phyloP scores from a whole-genome alignment of 176 grass and related monocot genomes.

The Avena sativa region DNA sequence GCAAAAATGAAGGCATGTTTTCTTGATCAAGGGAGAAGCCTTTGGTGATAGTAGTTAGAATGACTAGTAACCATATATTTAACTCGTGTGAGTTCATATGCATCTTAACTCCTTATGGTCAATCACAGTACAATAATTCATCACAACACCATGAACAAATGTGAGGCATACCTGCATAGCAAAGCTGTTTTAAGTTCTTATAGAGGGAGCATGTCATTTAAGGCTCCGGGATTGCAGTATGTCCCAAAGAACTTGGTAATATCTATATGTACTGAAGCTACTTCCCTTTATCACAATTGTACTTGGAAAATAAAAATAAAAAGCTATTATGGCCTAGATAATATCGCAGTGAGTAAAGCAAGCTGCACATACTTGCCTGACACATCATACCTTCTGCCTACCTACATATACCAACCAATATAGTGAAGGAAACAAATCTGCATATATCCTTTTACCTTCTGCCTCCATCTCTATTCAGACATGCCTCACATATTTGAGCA shows the following conservation, averaged over 20 bases:
- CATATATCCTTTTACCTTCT: not conserved
- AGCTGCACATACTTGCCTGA: not conserved
- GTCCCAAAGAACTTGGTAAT: too few species aligned
- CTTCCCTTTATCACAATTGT: not conserved
- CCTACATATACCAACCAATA: not conserved
- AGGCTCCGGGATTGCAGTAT: too few species aligned
- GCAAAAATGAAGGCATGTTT: too few species aligned
- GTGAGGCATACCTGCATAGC: not conserved
- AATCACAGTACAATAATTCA: not conserved
- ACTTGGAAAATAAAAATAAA: not conserved
- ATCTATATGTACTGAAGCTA: not conserved
- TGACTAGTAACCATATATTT: not conserved
- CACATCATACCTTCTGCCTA: not conserved
- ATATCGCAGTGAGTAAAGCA: not conserved
- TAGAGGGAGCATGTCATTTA: not conserved
- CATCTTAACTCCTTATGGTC: not conserved
- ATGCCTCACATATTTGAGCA: not conserved
- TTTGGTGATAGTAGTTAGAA: too few species aligned
- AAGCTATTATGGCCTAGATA: not conserved
- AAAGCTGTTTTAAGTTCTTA: not conserved
- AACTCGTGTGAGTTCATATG: not conserved
- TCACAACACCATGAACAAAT: not conserved
- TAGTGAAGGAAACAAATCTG: not conserved
- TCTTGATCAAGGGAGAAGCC: too few species aligned
- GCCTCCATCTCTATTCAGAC: not conserved